Conservation (phyloP, 176 grass and related monocot species). For the Chloris gayana region DNA sequence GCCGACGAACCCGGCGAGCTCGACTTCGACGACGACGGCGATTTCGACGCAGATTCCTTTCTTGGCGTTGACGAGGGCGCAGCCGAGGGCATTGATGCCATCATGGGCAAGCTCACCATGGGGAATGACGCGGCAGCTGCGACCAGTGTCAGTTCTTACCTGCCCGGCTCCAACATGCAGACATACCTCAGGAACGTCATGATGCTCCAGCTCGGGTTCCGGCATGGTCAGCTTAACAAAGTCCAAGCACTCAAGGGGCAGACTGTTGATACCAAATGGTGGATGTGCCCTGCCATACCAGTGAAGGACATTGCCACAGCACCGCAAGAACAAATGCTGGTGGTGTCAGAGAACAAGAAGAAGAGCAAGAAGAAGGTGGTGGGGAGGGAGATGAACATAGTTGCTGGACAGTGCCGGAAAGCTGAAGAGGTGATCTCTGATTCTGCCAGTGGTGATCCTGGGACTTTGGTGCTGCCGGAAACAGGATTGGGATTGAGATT, state of each 20-base stretch:
- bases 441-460: neutral
- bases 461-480: constrained; percentile 28
- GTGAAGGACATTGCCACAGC: constrained; percentile 56
- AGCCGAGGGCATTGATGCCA: constrained; percentile 70
- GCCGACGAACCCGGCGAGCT: constrained; percentile 45
- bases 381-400: constrained; percentile 33
- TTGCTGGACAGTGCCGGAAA: neutral
- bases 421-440: constrained; percentile 15
- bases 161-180: constrained; percentile 41
- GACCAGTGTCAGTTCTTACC: neutral
- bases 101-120: constrained; percentile 78
- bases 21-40: constrained; percentile 54
- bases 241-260: constrained; percentile 59
- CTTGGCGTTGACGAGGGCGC: constrained; percentile 59
- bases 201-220: constrained; percentile 53
- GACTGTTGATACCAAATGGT: constrained; percentile 63
- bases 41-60: constrained; percentile 69
- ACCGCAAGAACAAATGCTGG: neutral
- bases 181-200: constrained; percentile 65
- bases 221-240: constrained; percentile 25
- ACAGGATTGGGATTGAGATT: constrained; percentile 74
- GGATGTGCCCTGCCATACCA: constrained; percentile 68
- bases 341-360: constrained; percentile 44
- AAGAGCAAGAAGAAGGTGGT: constrained; percentile 55
- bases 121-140: neutral